Conservation (phyloP, 768 basidiomycete species). For the Leccinum rimulosum region DNA sequence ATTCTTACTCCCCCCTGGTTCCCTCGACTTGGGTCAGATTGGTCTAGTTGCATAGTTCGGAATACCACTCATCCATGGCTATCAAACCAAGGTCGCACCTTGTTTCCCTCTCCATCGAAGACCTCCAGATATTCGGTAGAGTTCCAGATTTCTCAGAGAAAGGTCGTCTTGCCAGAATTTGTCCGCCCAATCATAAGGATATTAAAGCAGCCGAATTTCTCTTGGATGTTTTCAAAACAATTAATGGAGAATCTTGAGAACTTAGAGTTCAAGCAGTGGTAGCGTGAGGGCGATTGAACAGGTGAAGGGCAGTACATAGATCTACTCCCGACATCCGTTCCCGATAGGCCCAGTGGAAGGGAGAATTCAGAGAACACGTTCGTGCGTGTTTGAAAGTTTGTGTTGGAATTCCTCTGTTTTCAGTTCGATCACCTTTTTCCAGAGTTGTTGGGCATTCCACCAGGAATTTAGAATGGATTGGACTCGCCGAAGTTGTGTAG, state of each 20-base stretch:
- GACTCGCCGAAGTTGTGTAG: background rate
- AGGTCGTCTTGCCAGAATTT: too few species aligned
- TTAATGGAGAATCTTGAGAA: background rate
- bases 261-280: background rate
- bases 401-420: background rate
- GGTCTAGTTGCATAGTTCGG: background rate
- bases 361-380: background rate
- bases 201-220: background rate
- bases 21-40: background rate
- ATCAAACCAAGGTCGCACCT: background rate
- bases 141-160: too few species aligned
- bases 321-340: background rate
- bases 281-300: background rate
- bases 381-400: background rate
- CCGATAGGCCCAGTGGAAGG: background rate
- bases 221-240: background rate
- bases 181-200: too few species aligned
- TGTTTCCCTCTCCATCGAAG: background rate
- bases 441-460: background rate
- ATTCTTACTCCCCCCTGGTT: background rate
- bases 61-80: background rate
- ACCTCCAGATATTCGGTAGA: background rate
- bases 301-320: background rate
- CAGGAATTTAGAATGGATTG: background rate
- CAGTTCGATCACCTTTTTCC: too few species aligned